Evolutionary conservation across 495 filamentous ascomycete genomes (phyloP).

Genomic region (Aspergillus coremiiformis): DNA sequence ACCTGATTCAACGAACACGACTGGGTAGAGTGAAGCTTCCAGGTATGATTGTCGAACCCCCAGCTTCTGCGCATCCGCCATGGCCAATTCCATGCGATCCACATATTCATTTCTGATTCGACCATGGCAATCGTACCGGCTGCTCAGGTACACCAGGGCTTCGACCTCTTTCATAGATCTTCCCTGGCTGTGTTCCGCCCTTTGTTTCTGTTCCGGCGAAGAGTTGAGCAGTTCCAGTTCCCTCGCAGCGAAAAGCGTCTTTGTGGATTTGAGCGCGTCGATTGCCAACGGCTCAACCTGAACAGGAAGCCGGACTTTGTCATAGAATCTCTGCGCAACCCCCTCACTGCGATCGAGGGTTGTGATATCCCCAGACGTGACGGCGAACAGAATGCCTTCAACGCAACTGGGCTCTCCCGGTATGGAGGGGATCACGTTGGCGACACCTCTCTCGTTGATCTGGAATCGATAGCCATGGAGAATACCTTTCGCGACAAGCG

Average conservation of each 20-base stretch:
- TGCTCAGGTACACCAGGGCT: slow-evolving; percentile 4
- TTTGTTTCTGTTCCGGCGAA: background rate
- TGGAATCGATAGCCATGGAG: background rate
- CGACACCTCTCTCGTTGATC: slow-evolving; percentile 3
- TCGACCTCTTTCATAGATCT: background rate
- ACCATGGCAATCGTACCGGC: background rate
- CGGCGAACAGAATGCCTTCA: slow-evolving; percentile 1
- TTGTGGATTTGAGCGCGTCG: background rate
- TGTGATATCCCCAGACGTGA: background rate
- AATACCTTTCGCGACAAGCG: background rate
- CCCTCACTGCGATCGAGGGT: background rate
- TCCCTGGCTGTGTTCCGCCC: background rate
- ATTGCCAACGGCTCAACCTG: background rate
- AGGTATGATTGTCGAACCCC: slow-evolving; percentile 1
- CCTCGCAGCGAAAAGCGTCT: background rate
- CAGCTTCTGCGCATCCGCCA: slow-evolving; percentile 1
- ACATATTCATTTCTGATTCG: background rate
- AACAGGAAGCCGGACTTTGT: background rate
- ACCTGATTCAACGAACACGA: background rate
- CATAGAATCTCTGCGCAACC: background rate
- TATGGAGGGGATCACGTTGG: background rate
- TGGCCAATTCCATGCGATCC: background rate
- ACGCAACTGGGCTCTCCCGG: background rate
- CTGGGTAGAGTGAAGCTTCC: background rate
- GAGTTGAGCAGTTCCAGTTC: background rate